Evolutionary conservation across 2,329 filamentous ascomycete species (phyloP).

Genomic region (Penicillium psychrosexuale): DNA sequence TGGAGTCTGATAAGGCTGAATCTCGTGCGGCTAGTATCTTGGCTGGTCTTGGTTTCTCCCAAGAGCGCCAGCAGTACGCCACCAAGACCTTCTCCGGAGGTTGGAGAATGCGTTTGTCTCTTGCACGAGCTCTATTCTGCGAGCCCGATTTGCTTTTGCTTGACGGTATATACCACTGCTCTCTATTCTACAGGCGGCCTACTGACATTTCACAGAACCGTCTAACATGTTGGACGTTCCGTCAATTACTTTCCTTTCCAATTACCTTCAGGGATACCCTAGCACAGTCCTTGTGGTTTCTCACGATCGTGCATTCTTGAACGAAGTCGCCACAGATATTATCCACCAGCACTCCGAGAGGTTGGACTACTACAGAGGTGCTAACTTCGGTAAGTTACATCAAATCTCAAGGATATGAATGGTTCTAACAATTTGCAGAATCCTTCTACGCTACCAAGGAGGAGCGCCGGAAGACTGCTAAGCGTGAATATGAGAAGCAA

Average conservation of each 20-base stretch:
- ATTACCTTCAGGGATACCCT: slow-evolving; percentile 90
- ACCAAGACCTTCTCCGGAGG: slow-evolving; percentile 99
- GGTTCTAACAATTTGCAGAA: slow-evolving; percentile 48
- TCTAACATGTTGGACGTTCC: slow-evolving; percentile 99
- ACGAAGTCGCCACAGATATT: slow-evolving; percentile 98
- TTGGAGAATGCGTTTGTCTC: slow-evolving; percentile 97
- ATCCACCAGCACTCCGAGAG: slow-evolving; percentile 97
- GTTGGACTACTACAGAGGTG: slow-evolving; percentile 96
- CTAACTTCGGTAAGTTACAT: slow-evolving; percentile 67
- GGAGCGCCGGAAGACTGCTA: slow-evolving; percentile 92
- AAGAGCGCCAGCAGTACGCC: slow-evolving; percentile 84
- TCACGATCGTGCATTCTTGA: slow-evolving; percentile 98
- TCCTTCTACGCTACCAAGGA: slow-evolving; percentile 97
- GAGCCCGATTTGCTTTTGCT: slow-evolving; percentile 93
- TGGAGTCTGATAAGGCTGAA: slow-evolving; percentile 99
- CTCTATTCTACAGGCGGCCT: background rate
- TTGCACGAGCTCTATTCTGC: slow-evolving; percentile 94
- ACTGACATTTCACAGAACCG: slow-evolving; percentile 61
- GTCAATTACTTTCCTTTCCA: slow-evolving; percentile 97
- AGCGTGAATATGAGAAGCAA: slow-evolving; percentile 97
- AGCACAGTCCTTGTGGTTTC: slow-evolving; percentile 95
- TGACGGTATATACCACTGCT: slow-evolving; percentile 53
- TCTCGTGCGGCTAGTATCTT: slow-evolving; percentile 92
- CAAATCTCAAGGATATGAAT: background rate
- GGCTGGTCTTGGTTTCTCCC: slow-evolving; percentile 92